Evolutionary conservation across 176 grass and related monocot genomes (phyloP).

Genomic region (Avena eriantha): DNA sequence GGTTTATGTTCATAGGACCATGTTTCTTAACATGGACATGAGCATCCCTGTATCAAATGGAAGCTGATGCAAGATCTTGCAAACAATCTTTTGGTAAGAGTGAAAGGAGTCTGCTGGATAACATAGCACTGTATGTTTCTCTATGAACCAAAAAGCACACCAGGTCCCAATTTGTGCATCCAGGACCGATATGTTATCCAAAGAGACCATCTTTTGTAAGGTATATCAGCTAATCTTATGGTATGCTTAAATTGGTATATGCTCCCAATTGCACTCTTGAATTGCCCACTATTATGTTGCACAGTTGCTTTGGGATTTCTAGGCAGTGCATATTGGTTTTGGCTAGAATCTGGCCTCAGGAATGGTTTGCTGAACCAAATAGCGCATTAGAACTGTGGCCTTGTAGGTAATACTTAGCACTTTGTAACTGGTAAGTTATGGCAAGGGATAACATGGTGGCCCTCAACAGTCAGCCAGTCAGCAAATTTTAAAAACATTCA

Average conservation of each 20-base stretch:
- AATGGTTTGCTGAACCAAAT: background rate
- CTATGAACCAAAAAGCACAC: background rate
- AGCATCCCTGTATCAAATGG: background rate
- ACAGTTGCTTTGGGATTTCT: background rate
- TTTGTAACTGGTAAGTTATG: background rate
- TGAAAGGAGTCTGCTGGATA: background rate
- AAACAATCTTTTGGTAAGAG: background rate
- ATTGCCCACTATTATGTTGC: background rate
- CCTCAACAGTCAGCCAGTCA: conserved; percentile 3
- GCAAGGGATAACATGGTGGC: background rate
- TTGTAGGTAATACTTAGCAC: background rate
- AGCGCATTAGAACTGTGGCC: background rate
- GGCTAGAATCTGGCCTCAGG: background rate
- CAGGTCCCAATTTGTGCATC: background rate
- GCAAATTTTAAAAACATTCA: background rate
- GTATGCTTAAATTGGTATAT: background rate
- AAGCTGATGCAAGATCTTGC: background rate
- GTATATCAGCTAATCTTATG: background rate
- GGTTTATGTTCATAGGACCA: background rate
- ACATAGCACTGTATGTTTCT: background rate
- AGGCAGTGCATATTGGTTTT: background rate
- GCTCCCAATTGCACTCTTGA: background rate
- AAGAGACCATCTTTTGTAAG: background rate
- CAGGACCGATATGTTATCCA: background rate
- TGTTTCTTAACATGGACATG: background rate